Evolutionary conservation across 2,329 filamentous ascomycete genomes (phyloP).

Genomic region (Monilinia polystroma): DNA sequence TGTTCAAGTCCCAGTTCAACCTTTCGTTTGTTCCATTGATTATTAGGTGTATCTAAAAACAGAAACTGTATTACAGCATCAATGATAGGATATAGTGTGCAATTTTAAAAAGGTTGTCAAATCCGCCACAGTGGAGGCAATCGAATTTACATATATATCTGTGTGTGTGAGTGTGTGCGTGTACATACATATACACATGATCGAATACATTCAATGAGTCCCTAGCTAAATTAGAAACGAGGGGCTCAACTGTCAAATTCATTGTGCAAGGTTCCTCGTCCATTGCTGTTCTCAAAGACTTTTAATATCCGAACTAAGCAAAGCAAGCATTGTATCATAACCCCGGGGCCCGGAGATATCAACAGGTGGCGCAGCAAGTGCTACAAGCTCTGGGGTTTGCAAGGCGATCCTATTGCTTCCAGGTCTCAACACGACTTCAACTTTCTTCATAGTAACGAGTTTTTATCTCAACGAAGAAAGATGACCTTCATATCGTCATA

Average conservation of each 20-base stretch:
- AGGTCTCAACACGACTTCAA: background rate
- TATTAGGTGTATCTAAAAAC: background rate
- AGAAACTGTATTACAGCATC: background rate
- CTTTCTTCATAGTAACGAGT: background rate
- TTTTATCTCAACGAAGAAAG: background rate
- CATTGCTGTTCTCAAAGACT: constrained; percentile 16
- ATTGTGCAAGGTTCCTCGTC: no score
- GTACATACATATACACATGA: no score
- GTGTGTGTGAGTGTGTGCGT: no score
- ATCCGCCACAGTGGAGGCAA: background rate
- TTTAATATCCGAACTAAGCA: constrained; percentile 21
- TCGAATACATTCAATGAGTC: background rate
- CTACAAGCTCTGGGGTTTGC: constrained; percentile 13
- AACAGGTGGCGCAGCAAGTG: constrained; percentile 13
- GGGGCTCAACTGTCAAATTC: background rate
- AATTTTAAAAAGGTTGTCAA: background rate
- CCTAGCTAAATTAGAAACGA: background rate
- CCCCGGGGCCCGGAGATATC: constrained; percentile 5
- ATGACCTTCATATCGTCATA: background rate
- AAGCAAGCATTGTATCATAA: constrained; percentile 20
- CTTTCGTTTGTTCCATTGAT: background rate
- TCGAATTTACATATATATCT: no score
- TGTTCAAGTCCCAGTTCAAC: background rate
- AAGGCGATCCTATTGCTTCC: constrained; percentile 13
- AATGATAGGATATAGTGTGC: no score